Conservation (phyloP, 2,329 filamentous ascomycete species). For the Mycosphaerella arachidis region DNA sequence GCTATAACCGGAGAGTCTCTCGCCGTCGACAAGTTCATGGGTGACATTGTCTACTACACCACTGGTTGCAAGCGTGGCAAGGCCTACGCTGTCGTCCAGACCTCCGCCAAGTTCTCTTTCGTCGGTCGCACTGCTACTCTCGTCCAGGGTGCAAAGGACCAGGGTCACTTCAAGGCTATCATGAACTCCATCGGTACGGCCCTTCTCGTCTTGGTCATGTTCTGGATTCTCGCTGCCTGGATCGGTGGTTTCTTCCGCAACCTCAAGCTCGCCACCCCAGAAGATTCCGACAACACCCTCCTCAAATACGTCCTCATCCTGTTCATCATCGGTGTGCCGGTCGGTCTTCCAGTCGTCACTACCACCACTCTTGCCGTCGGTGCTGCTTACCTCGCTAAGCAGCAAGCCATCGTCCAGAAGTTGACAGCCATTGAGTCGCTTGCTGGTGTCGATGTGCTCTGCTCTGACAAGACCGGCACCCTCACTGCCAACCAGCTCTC, state of each 20-base stretch:
- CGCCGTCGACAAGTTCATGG: constrained; percentile 75
- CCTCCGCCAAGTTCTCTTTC: constrained; percentile 67
- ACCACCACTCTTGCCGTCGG: constrained; percentile 74
- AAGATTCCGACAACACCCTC: constrained; percentile 58
- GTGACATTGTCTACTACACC: constrained; percentile 71
- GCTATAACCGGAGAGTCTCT: constrained; percentile 78
- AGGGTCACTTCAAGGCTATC: constrained; percentile 76
- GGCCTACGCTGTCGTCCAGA: constrained; percentile 64
- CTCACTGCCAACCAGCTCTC: constrained; percentile 70
- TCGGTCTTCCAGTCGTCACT: constrained; percentile 74
- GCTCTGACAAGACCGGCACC: constrained; percentile 78
- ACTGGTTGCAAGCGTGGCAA: constrained; percentile 79
- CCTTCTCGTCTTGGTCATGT: constrained; percentile 70
- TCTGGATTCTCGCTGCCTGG: constrained; percentile 71
- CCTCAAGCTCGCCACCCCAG: constrained; percentile 57
- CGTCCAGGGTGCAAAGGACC: constrained; percentile 69
- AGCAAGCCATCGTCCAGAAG: constrained; percentile 77
- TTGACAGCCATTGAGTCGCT: constrained; percentile 73
- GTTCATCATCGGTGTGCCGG: constrained; percentile 72
- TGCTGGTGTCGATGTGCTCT: constrained; percentile 71
- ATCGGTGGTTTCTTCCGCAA: constrained; percentile 75
- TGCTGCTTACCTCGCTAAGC: constrained; percentile 70
- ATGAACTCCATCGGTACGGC: constrained; percentile 76
- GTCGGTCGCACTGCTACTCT: constrained; percentile 71
- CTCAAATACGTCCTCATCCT: constrained; percentile 66